phyloP scores from a whole-genome alignment of 129 eudicot genomes.

The Ambrosia trifida region DNA sequence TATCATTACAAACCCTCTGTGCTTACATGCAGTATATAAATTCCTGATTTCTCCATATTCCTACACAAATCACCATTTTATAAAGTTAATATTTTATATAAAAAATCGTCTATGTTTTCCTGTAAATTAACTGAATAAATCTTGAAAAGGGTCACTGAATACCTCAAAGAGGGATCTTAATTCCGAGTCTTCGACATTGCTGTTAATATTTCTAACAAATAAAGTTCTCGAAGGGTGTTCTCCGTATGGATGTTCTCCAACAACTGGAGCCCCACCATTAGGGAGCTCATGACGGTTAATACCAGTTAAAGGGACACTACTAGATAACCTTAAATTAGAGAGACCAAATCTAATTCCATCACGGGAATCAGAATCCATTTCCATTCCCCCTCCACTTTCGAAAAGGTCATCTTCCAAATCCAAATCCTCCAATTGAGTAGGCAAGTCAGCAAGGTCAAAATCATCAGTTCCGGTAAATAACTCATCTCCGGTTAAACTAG shows the following conservation, averaged over 20 bases:
- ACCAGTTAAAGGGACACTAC: slow-evolving; percentile 48
- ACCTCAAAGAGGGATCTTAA: slow-evolving; percentile 84
- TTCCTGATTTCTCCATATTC: slow-evolving; percentile 91
- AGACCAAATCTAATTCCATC: slow-evolving; percentile 49
- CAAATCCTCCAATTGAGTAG: slow-evolving; percentile 74
- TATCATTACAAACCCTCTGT: slow-evolving; percentile 96
- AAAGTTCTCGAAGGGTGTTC: slow-evolving; percentile 95
- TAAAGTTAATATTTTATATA: neutral
- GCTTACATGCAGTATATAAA: slow-evolving; percentile 90
- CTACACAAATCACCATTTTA: slow-evolving; percentile 40
- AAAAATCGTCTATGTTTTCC: no score
- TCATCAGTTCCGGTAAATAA: slow-evolving; percentile 78
- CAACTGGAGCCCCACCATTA: slow-evolving; percentile 57
- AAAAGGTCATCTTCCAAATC: slow-evolving; percentile 87
- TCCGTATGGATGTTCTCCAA: slow-evolving; percentile 94
- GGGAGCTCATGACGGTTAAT: slow-evolving; percentile 39
- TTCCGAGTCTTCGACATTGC: slow-evolving; percentile 91
- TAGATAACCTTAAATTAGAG: slow-evolving; percentile 53
- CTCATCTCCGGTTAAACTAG: slow-evolving; percentile 63
- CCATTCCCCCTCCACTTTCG: slow-evolving; percentile 93
- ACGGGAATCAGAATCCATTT: slow-evolving; percentile 68
- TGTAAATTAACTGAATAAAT: no score
- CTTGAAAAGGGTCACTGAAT: neutral
- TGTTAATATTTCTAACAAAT: slow-evolving; percentile 87
- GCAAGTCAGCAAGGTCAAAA: slow-evolving; percentile 70